Base-by-base conservation (phyloP, 1,284 basidiomycete species). In the Cystobasidium pallidum region DNA sequence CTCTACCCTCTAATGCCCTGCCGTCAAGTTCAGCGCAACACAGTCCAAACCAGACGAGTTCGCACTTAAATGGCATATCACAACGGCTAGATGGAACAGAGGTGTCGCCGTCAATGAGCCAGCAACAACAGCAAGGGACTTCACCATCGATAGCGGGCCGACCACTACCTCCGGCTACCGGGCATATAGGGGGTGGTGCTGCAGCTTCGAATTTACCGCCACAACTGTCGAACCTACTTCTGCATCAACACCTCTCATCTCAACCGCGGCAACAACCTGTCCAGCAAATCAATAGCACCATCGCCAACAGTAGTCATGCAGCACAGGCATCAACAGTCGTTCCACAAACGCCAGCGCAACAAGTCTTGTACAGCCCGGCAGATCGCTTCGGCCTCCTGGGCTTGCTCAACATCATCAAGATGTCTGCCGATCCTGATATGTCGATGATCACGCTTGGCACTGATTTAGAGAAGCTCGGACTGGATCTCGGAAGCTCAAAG, bases 371-470 rank as follows among this genome's bases (percentile, higher is more conserved):
- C 76, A 92, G 91, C 66, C 92, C 95, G 0, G 95, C 94, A 68
- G 95, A 99, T 82, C 87, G 93, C 76, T 99, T 94, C 89, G 95
- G 95, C 0, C 83, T 99, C 45, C 82, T 96, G 63, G 92, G 92
- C 2, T 83, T 99, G 74, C 84, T 99, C 73, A 89, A 91, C 72
- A 87, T 94, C 84, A 94, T 98, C 82, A 93, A 93, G 84, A 91
- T 88, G 81, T 88, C 73, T 26, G 74, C 89, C 68, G 92, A 97
- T 82, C 85, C 89, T 66, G 94, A 98, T 82, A 86, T 90, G 79
- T 89, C 88, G 58, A 84, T 96, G 82, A 86, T 92, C 75, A 88
- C 90, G 76, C 87, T 97, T 78, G 95, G 95, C 45, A 93, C 91
- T 70, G 95, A 99, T 83, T 82, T 99, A 78, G 91, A 91, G 70